Evolutionary conservation across 2,329 filamentous ascomycete species (phyloP), one percentile per base, ranked within the genome.

Genomic region (Trichoderma hamatum): DNA sequence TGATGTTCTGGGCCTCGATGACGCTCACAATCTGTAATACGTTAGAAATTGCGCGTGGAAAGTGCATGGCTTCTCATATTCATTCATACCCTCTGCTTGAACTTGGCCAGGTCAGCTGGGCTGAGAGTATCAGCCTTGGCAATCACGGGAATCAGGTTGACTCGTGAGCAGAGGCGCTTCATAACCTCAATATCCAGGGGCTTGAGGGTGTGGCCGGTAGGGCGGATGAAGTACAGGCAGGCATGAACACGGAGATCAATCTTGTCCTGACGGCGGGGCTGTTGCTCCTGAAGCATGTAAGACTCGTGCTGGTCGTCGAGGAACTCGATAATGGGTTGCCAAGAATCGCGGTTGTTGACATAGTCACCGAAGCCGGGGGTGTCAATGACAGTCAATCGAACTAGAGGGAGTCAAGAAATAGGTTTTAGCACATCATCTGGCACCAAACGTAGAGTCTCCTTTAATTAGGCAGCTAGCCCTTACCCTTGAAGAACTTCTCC

Each of bases 401-500:
- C 96, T 98, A 78, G 66, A 70, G 58, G 28, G 16, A 67, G 51
- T 43, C 61, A 64, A 30, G 43, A 43, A 55, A 26, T 14, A 13
- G 13, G 14, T 32, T 26, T 65, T 56, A 66, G 62, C 62, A 49
- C 16, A 10, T 30, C 36, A 13, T 46, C 13, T 34, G 0, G 26
- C 39, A 43, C 39, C 39, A 60, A 19, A 49, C 16, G 39, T 66
- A 66, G 36, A 28, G 39, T 28, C 19, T 32, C 30, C 24, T 5
- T 49, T 58, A 56, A 67, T 49, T 58, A 56, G 69, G 32, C 56
- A 55, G 32, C 52, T 58, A 43, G 26, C 49, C 13, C 78, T 69
- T 85, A 97, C 95, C 95, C 89, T 99, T 99, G 91, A 99, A 99
- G 88, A 99, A 99, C 87, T 99, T 99, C 91, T 99, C 96, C 85